These are phyloP conservation scores for Goffeauzyma gilvescens DNA, from an alignment of 768 basidiomycete species.

Conservation along the genomic window DNA sequence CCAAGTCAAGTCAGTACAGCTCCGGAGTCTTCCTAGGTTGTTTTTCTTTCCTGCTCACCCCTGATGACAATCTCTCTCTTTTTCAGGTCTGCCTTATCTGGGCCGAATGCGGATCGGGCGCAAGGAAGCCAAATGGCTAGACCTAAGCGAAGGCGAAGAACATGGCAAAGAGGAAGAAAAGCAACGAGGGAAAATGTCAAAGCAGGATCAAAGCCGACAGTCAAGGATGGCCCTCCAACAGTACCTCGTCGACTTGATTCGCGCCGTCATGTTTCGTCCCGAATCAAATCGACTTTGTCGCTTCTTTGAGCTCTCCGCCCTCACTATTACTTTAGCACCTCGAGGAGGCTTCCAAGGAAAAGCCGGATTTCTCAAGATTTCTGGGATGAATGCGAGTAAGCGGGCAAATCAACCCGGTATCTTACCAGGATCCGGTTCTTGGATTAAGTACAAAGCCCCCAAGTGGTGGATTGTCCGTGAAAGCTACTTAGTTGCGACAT, in stretches of 20 bases:
- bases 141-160: slow-evolving; percentile 37
- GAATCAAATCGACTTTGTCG: slow-evolving; percentile 70
- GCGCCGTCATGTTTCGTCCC: slow-evolving; percentile 90
- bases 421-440: slow-evolving; percentile 30
- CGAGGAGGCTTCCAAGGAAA: slow-evolving; percentile 75
- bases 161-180: slow-evolving; percentile 8
- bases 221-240: slow-evolving; percentile 69
- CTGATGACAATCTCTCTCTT: not conserved
- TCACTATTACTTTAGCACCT: slow-evolving; percentile 57
- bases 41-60: not conserved
- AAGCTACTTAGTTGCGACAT: slow-evolving; percentile 67
- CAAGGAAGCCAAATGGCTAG: slow-evolving; percentile 41
- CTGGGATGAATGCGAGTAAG: slow-evolving; percentile 26
- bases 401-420: slow-evolving; percentile 33
- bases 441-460: slow-evolving; percentile 39
- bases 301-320: slow-evolving; percentile 78
- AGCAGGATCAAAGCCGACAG: slow-evolving; percentile 35
- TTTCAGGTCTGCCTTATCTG: slow-evolving; percentile 65
- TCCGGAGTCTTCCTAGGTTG: not conserved
- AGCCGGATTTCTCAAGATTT: slow-evolving; percentile 50
- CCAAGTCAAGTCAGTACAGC: slow-evolving; percentile 43
- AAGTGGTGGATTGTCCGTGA: slow-evolving; percentile 88
- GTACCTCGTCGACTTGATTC: slow-evolving; percentile 71
- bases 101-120: slow-evolving; percentile 58
- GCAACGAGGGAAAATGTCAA: slow-evolving; percentile 15